These are phyloP conservation scores for Ophiocordyceps australis DNA, from an alignment of 2,329 filamentous ascomycete genomes.

Conservation along the genomic window DNA sequence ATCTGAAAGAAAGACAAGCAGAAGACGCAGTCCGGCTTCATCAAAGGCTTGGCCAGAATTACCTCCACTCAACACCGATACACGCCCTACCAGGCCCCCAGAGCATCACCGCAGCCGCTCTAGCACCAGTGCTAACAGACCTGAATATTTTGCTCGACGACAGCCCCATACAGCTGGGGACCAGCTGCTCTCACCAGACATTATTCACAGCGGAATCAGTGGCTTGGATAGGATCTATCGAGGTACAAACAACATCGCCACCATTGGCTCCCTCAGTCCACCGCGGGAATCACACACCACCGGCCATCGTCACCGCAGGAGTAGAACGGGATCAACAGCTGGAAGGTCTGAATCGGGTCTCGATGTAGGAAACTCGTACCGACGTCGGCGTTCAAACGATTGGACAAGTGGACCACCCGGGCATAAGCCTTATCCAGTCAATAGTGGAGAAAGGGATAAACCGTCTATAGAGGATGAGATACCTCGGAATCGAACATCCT, in stretches of 20 bases:
- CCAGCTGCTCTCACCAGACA: slow-evolving; percentile 20
- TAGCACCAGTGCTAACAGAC: slow-evolving; percentile 11
- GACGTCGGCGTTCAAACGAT: slow-evolving; percentile 18
- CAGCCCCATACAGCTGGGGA: slow-evolving; percentile 12
- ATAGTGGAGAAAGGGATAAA: too few species aligned
- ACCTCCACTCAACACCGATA: slow-evolving; percentile 24
- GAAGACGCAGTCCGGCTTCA: too few species aligned
- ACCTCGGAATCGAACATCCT: too few species aligned
- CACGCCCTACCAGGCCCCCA: slow-evolving; percentile 8
- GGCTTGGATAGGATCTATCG: slow-evolving; percentile 25
- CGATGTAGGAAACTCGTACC: slow-evolving; percentile 9
- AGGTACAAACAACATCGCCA: too few species aligned
- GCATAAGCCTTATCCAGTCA: too few species aligned
- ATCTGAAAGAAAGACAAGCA: too few species aligned
- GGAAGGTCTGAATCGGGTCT: slow-evolving; percentile 7
- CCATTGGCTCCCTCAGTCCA: too few species aligned
- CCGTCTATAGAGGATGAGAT: too few species aligned
- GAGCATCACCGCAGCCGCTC: slow-evolving; percentile 18
- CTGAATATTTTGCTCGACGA: slow-evolving; percentile 14
- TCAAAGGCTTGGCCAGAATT: slow-evolving; percentile 23
- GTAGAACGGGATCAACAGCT: slow-evolving; percentile 9
- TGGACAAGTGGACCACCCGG: slow-evolving; percentile 10
- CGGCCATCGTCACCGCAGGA: too few species aligned
- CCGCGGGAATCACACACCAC: too few species aligned
- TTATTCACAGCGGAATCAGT: slow-evolving; percentile 19